Evolutionary conservation across 768 basidiomycete genomes (phyloP).

Genomic region (Leccinum disarticulatum): DNA sequence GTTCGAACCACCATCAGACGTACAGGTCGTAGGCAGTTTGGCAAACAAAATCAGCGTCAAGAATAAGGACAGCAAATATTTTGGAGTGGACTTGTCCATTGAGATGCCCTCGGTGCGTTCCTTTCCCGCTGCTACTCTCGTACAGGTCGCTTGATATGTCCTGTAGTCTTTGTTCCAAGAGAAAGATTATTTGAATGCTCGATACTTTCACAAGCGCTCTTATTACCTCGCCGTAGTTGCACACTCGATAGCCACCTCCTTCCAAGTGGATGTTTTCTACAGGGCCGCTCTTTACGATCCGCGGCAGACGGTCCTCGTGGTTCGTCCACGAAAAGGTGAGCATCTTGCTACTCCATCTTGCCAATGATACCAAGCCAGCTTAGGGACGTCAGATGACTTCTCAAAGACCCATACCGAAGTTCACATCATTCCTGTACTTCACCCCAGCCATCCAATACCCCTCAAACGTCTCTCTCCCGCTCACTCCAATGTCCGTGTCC

Average conservation of each 20-base stretch:
- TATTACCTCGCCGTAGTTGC: constrained; percentile 86
- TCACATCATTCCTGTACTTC: constrained; percentile 69
- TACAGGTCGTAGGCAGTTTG: constrained; percentile 86
- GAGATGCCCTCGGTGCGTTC: constrained; percentile 81
- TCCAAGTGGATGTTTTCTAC: constrained; percentile 58
- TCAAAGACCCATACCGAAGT: constrained; percentile 70
- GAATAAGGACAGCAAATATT: constrained; percentile 60
- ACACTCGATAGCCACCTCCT: constrained; percentile 50
- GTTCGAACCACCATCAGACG: constrained; percentile 74
- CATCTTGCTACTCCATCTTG: constrained; percentile 25
- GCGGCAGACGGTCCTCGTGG: constrained; percentile 62
- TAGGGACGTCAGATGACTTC: constrained; percentile 61
- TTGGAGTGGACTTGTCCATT: constrained; percentile 76
- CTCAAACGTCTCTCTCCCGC: constrained; percentile 69
- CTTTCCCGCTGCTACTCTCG: background rate
- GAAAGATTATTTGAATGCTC: constrained; percentile 87
- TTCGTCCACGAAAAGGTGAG: constrained; percentile 56
- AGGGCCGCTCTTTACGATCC: constrained; percentile 59
- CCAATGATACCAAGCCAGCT: background rate
- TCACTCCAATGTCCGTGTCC: constrained; percentile 62
- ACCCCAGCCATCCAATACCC: constrained; percentile 60
- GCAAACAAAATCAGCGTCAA: constrained; percentile 74
- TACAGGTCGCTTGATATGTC: constrained; percentile 1
- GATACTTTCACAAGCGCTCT: constrained; percentile 90
- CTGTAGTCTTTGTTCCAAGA: constrained; percentile 81